phyloP scores from a whole-genome alignment of 192 early-diverging fungal genomes.

The Gonapodya prolifera region DNA sequence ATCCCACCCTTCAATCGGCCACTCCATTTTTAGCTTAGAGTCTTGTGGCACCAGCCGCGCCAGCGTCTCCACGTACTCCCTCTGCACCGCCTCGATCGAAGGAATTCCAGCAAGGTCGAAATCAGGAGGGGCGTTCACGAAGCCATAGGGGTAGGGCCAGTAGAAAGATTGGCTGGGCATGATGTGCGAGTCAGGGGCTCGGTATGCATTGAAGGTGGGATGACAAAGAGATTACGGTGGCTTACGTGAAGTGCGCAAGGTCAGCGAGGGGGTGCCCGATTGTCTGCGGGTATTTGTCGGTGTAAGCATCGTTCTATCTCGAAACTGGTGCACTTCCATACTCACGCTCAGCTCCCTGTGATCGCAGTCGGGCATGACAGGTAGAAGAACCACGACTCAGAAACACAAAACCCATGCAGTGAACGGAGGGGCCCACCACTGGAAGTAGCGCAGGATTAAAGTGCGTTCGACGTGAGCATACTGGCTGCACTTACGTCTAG shows the following conservation, averaged over 20 bases:
- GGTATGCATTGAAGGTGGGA: background rate
- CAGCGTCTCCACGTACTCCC: background rate
- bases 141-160: background rate
- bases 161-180: background rate
- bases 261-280: constrained; percentile 86
- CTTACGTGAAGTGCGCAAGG: constrained; percentile 32
- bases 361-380: constrained; percentile 46
- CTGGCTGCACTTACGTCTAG: constrained; percentile 37
- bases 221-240: background rate
- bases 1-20: background rate
- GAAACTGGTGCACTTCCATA: background rate
- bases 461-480: background rate
- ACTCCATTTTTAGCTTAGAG: background rate
- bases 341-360: constrained; percentile 21
- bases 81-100: background rate
- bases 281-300: constrained; percentile 22
- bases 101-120: background rate
- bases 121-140: background rate
- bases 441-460: background rate
- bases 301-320: too few species aligned
- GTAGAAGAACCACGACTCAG: constrained; percentile 7
- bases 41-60: background rate
- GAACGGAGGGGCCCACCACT: background rate
- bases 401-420: too few species aligned
- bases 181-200: background rate